Base-by-base conservation (phyloP, 192 early-diverging fungal genomes). In the Umbelopsis ramanniana region DNA sequence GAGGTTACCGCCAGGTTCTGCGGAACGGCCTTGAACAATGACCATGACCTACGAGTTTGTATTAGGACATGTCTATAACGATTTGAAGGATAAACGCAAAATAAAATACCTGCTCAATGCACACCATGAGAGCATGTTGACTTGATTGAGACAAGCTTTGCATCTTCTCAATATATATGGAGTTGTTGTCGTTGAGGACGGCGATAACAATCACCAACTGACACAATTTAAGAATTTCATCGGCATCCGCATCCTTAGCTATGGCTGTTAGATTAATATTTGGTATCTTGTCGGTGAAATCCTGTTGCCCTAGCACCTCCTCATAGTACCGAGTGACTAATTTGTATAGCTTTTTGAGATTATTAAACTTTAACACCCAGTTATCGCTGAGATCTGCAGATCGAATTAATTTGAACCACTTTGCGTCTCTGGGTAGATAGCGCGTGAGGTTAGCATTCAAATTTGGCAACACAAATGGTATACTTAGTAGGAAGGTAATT, bases 281-380 rank as follows among this genome's bases (percentile, higher is more conserved):
- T 23, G 87, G 84, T 38, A 86, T 88, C 6, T 94, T 74, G 26
- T 84, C 82, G 0, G 78, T 73, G 2, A 88, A 80, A 43, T 86
- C 84, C 60, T 76, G 69, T 68, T 93, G 92, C 57, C 90, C 88
- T 15, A 96, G 81, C 9, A 94, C 88, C 43, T 98, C 94, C 35
- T 97, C 95, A 67, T 95, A 95, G 80, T 94, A 97, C 21, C 88
- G 82, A 6, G 87, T 90, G 24, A 98, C 80, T 7, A 97, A 86
- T 69, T 92, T 93, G 85, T 96, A 88, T 21, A 97, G 84, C 77
- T 91, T 93, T 76, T 97, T 97, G 17, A 97, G 89, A 67, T 94
- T 94, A 81, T 97, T 98, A 79, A 95, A 91, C 72, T 92, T 93
- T 40, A 94, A 75, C 4, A 99, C 95, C 97, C 97, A 99, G 84